Percentiles rank a stretch among this genome's conserved stretches.
Evolutionary conservation across 106 monocot genomes (phyloP).

Genomic region (Allium sativum): DNA sequence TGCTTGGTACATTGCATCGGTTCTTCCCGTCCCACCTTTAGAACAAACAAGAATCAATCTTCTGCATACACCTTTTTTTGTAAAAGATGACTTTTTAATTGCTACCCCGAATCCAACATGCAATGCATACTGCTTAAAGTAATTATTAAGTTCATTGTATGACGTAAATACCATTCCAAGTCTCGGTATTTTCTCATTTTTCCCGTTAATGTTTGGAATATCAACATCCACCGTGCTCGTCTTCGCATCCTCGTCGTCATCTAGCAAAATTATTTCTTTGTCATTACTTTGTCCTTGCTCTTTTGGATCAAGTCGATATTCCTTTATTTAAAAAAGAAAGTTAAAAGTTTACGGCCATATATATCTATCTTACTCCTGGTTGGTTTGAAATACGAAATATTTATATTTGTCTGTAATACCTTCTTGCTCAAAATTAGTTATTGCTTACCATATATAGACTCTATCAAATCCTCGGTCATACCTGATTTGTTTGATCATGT

Average conservation of each 20-base stretch:
- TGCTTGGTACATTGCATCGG: conserved; percentile 39
- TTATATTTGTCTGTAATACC: too few relatives aligned
- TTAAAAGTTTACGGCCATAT: too few relatives aligned
- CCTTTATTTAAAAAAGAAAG: too few relatives aligned
- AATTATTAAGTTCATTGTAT: conserved; percentile 39
- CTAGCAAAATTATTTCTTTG: conserved; percentile 15
- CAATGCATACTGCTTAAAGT: conserved; percentile 47
- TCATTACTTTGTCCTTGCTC: background rate
- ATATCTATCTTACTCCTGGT: too few relatives aligned
- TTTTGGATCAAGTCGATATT: background rate
- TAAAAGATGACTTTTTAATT: conserved; percentile 35
- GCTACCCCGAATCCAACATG: conserved; percentile 39
- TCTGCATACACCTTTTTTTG: conserved; percentile 35
- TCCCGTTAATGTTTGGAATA: conserved; percentile 5
- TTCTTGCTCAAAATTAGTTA: too few relatives aligned
- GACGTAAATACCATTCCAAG: conserved; percentile 41
- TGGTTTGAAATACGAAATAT: too few relatives aligned
- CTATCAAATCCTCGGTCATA: conserved; percentile 1
- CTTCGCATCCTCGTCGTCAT: conserved; percentile 11
- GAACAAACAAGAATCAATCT: conserved; percentile 42
- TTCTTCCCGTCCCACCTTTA: conserved; percentile 36
- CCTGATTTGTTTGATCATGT: conserved; percentile 4
- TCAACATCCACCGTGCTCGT: background rate
- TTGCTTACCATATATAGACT: too few relatives aligned
- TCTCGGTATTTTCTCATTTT: conserved; percentile 23